A percentile compares a stretch with the other conserved stretches of the same genome.
phyloP scores from a whole-genome alignment of 2,329 filamentous ascomycete genomes.

The Zymoseptoria ardabiliae region DNA sequence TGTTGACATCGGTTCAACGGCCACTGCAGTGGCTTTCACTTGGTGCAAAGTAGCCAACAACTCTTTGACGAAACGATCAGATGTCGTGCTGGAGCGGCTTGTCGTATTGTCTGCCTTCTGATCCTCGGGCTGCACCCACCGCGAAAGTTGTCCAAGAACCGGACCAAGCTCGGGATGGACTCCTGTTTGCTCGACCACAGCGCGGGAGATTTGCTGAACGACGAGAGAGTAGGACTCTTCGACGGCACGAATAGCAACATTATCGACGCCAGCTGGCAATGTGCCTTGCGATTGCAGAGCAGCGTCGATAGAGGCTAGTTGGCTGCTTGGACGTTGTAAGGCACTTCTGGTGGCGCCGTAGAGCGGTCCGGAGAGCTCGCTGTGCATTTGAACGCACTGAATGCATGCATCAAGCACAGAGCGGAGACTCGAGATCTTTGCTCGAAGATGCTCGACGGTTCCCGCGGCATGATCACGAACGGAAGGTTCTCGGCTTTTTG shows the following conservation, averaged over 20 bases:
- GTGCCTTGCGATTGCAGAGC: not conserved
- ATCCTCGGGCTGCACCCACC: slow-evolving; percentile 26
- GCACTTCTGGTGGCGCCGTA: slow-evolving; percentile 8
- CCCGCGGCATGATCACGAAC: not conserved
- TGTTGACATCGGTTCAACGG: slow-evolving; percentile 6
- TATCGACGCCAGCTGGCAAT: slow-evolving; percentile 4
- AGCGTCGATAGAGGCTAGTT: not conserved
- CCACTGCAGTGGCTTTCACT: not conserved
- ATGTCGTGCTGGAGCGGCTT: not conserved
- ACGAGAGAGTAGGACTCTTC: not conserved
- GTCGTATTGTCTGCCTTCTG: not conserved
- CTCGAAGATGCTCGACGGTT: not conserved
- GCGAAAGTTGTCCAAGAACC: slow-evolving; percentile 13
- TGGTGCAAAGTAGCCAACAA: not conserved
- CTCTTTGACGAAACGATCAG: not conserved
- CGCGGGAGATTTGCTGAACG: not conserved
- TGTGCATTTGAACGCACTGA: slow-evolving; percentile 10
- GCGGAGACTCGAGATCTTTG: slow-evolving; percentile 4
- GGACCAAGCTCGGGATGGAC: slow-evolving; percentile 17
- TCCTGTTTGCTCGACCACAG: not conserved
- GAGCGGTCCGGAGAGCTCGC: slow-evolving; percentile 10
- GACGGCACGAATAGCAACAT: not conserved
- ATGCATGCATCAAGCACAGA: slow-evolving; percentile 5
- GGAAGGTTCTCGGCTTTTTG: not conserved
- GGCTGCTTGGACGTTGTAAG: not conserved